These are phyloP conservation scores for Oehlia diaphana DNA, from an alignment of 192 early-diverging fungal species.

Conservation along the genomic window DNA sequence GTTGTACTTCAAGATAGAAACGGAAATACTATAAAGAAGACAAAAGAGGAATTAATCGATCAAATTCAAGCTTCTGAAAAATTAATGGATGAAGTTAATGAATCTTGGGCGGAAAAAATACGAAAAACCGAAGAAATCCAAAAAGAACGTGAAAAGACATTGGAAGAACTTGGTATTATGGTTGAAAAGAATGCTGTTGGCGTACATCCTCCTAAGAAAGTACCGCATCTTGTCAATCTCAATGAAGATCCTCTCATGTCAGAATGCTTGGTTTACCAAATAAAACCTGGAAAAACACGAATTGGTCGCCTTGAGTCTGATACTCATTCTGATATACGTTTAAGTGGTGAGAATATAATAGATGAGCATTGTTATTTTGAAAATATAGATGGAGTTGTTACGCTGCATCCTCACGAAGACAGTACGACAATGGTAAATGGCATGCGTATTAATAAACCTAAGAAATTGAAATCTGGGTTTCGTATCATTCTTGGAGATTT, in stretches of 20 bases:
- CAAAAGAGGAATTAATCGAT: constrained; percentile 65
- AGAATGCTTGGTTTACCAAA: constrained; percentile 87
- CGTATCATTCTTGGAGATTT: constrained; percentile 79
- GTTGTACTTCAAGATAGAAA: constrained; percentile 46
- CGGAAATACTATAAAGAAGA: constrained; percentile 48
- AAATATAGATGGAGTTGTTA: constrained; percentile 58
- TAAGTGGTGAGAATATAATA: constrained; percentile 60
- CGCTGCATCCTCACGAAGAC: constrained; percentile 57
- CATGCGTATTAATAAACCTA: constrained; percentile 56
- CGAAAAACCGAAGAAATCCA: constrained; percentile 71
- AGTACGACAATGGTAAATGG: constrained; percentile 81
- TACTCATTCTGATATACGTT: constrained; percentile 53
- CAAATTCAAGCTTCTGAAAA: constrained; percentile 85
- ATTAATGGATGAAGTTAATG: constrained; percentile 78
- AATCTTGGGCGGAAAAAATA: constrained; percentile 84
- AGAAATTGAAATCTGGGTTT: constrained; percentile 65
- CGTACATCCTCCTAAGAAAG: constrained; percentile 71
- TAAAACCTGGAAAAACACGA: constrained; percentile 69
- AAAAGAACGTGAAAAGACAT: constrained; percentile 65
- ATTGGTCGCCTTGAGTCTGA: constrained; percentile 59
- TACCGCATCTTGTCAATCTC: constrained; percentile 86
- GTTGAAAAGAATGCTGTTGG: constrained; percentile 72
- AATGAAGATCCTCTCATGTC: constrained; percentile 89
- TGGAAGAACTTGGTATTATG: constrained; percentile 78
- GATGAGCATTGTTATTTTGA: constrained; percentile 75